Percentiles rank a stretch among this genome's conserved stretches.
These are phyloP conservation scores for Lepiota brunneoincarnata DNA, from an alignment of 768 basidiomycete genomes.

Conservation along the genomic window DNA sequence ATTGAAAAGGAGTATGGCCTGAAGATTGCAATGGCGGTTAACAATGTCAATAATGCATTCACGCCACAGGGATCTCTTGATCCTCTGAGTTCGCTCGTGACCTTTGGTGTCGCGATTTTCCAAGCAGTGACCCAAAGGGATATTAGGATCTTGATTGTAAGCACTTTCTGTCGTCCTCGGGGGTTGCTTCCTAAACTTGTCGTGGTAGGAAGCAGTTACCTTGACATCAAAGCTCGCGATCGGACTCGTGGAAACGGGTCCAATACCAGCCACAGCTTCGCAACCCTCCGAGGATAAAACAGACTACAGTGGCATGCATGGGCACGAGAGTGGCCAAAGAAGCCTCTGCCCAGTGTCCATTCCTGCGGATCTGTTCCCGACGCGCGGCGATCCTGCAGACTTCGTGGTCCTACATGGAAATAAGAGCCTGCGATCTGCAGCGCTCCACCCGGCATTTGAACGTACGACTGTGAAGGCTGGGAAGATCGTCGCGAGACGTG, in stretches of 20 bases:
- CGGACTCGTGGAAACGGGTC: conserved; percentile 19
- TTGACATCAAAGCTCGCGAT: conserved; percentile 50
- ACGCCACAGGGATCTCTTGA: conserved; percentile 67
- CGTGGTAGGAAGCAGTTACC: conserved; percentile 45
- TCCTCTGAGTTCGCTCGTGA: conserved; percentile 51
- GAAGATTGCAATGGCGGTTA: conserved; percentile 54
- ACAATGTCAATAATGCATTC: conserved; percentile 67
- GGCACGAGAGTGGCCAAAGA: neutral
- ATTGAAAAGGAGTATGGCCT: conserved; percentile 43
- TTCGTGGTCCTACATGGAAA: conserved; percentile 58
- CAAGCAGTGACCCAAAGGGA: conserved; percentile 51
- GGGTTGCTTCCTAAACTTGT: neutral
- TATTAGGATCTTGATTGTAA: conserved; percentile 46
- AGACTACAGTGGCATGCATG: neutral
- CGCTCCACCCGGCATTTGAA: conserved; percentile 46
- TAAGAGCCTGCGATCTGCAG: conserved; percentile 39
- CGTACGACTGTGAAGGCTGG: conserved; percentile 51
- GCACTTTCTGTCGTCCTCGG: conserved; percentile 17
- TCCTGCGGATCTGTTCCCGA: conserved; percentile 32
- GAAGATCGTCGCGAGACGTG: conserved; percentile 38
- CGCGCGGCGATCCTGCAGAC: conserved; percentile 45
- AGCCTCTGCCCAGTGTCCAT: neutral
- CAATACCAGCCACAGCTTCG: neutral
- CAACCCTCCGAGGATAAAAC: neutral
- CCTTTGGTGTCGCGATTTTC: conserved; percentile 57